Evolutionary conservation across 345 rosid species (phyloP).

Genomic region (Syzygium aqueum): DNA sequence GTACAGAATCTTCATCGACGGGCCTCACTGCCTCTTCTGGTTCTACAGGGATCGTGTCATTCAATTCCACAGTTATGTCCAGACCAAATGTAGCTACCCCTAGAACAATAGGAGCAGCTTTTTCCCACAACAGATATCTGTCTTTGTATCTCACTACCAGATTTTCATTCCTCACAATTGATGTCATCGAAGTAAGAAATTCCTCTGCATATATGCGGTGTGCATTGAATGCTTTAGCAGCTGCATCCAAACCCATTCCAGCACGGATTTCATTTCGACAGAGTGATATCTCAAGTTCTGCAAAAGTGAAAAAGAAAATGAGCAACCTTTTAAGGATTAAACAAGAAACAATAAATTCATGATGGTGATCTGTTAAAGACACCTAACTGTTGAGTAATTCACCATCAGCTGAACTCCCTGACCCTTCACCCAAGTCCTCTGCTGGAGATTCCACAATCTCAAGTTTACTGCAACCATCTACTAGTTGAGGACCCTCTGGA

Average conservation of each 20-base stretch:
- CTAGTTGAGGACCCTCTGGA: conserved; percentile 6
- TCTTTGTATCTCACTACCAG: conserved; percentile 47
- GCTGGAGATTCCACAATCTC: conserved; percentile 24
- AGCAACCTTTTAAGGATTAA: conserved; percentile 8
- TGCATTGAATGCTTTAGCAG: conserved; percentile 61
- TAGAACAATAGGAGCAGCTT: conserved; percentile 72
- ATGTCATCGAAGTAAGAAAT: conserved; percentile 40
- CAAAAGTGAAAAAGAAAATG: conserved; percentile 7
- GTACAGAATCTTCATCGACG: conserved; percentile 27
- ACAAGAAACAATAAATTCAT: not conserved
- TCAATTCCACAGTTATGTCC: conserved; percentile 53
- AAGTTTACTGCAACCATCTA: conserved; percentile 18
- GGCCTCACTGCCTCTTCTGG: conserved; percentile 25
- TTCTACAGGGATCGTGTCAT: conserved; percentile 57
- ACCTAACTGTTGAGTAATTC: not conserved
- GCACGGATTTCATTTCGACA: conserved; percentile 63
- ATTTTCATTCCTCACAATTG: conserved; percentile 57
- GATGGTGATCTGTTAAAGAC: not conserved
- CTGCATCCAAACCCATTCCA: conserved; percentile 74
- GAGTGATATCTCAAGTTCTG: conserved; percentile 81
- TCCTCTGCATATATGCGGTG: conserved; percentile 59
- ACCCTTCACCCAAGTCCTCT: conserved; percentile 18
- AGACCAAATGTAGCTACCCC: conserved; percentile 66
- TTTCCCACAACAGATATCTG: conserved; percentile 66
- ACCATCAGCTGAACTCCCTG: not conserved